phyloP scores from a whole-genome alignment of 176 grass and related monocot genomes.

The Rhynchospora breviuscula region DNA sequence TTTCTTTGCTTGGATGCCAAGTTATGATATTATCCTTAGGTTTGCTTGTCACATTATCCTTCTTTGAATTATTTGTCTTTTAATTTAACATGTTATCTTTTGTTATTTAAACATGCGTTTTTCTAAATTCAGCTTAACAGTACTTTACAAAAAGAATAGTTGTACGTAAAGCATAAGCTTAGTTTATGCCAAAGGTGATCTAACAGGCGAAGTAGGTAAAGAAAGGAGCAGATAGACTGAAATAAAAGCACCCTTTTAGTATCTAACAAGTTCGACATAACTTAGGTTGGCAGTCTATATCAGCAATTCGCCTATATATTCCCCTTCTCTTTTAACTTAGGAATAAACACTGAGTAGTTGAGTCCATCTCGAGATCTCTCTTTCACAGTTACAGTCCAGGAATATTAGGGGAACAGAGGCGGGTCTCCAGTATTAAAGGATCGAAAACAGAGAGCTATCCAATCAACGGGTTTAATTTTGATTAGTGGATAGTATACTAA shows the following conservation, averaged over 20 bases:
- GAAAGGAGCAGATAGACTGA: not conserved
- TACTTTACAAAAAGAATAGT: too few species aligned
- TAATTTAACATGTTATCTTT: too few species aligned
- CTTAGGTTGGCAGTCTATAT: slow-evolving; percentile 5
- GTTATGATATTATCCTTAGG: too few species aligned
- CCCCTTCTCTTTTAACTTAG: not conserved
- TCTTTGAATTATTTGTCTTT: too few species aligned
- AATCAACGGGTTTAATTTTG: not conserved
- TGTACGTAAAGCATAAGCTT: too few species aligned
- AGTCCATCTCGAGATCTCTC: not conserved
- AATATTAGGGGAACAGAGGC: too few species aligned
- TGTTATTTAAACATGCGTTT: too few species aligned
- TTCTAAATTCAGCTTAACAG: too few species aligned
- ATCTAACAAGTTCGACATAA: not conserved
- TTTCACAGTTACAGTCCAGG: not conserved
- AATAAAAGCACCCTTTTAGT: not conserved
- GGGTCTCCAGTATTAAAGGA: not conserved
- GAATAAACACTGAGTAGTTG: not conserved
- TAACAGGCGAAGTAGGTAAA: not conserved
- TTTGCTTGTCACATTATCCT: too few species aligned
- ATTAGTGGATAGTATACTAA: too few species aligned
- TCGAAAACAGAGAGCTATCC: not conserved
- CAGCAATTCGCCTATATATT: too few species aligned
- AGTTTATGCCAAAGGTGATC: not conserved
- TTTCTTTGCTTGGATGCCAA: too few species aligned